Percentiles rank a stretch among this genome's conserved stretches.
phyloP scores from a whole-genome alignment of 2,329 filamentous ascomycete genomes.

The Aspergillus brunneoviolaceus region DNA sequence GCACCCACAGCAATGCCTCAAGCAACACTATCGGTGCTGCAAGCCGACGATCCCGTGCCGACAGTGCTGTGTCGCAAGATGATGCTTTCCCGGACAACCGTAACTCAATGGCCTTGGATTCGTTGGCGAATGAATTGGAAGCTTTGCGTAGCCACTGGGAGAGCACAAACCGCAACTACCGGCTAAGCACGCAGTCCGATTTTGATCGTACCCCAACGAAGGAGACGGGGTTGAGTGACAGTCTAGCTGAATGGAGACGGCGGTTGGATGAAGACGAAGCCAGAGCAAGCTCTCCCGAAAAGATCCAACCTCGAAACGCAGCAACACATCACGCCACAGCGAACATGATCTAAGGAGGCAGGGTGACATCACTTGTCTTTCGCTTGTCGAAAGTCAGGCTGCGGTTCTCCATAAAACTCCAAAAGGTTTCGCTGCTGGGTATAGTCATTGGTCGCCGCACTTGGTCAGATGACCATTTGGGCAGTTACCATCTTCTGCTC shows the following conservation, averaged over 20 bases:
- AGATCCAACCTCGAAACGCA: constrained; percentile 26
- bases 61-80: constrained; percentile 46
- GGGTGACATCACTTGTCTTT: constrained; percentile 16
- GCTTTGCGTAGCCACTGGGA: constrained; percentile 91
- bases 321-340: constrained; percentile 22
- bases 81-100: constrained; percentile 52
- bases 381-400: constrained; percentile 17
- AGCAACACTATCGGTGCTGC: constrained; percentile 45
- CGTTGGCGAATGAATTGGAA: constrained; percentile 87
- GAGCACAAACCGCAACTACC: constrained; percentile 91
- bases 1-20: constrained; percentile 56
- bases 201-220: constrained; percentile 64
- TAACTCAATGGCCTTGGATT: constrained; percentile 76
- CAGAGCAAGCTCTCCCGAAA: constrained; percentile 30
- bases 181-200: constrained; percentile 84
- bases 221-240: constrained; percentile 61
- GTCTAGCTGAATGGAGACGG: constrained; percentile 76
- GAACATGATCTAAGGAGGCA: constrained; percentile 37
- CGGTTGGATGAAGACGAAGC: constrained; percentile 64
- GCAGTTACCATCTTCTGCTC: background rate
- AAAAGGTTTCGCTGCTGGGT: background rate
- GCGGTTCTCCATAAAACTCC: background rate
- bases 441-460: background rate
- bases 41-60: constrained; percentile 37
- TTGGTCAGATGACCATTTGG: background rate